Conservation (phyloP, 768 basidiomycete genomes). For the Amanita rubescens region DNA sequence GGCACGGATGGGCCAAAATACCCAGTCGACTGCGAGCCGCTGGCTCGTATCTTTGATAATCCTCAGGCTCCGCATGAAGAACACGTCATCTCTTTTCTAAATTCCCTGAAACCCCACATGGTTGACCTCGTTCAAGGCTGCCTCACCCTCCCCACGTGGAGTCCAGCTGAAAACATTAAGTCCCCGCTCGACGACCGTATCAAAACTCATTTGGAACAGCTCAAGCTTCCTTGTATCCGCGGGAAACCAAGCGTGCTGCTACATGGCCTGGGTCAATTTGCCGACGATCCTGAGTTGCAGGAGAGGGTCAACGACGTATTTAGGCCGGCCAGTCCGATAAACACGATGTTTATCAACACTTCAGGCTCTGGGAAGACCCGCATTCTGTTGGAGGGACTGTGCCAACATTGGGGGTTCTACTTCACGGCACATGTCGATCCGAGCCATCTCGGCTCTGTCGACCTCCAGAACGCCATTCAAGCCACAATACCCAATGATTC, state of each 20-base stretch:
- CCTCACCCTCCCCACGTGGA: too few species aligned
- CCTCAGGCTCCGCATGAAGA: too few species aligned
- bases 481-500: slow-evolving; percentile 28
- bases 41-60: too few species aligned
- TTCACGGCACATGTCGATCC: slow-evolving; percentile 39
- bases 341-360: slow-evolving; percentile 40
- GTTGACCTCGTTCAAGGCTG: too few species aligned
- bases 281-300: slow-evolving; percentile 22
- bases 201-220: too few species aligned
- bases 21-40: too few species aligned
- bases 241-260: slow-evolving; percentile 35
- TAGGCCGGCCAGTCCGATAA: slow-evolving; percentile 28
- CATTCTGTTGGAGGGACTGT: slow-evolving; percentile 36
- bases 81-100: too few species aligned
- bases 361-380: slow-evolving; percentile 42
- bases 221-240: slow-evolving; percentile 29
- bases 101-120: too few species aligned
- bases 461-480: slow-evolving; percentile 34
- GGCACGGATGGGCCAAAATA: too few species aligned
- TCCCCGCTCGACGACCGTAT: too few species aligned
- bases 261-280: slow-evolving; percentile 31
- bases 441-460: slow-evolving; percentile 35
- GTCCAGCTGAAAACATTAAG: too few species aligned
- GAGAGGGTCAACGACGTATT: slow-evolving; percentile 33
- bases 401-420: slow-evolving; percentile 40